phyloP scores from a whole-genome alignment of 2,329 filamentous ascomycete genomes.

The Ascochyta fabae region DNA sequence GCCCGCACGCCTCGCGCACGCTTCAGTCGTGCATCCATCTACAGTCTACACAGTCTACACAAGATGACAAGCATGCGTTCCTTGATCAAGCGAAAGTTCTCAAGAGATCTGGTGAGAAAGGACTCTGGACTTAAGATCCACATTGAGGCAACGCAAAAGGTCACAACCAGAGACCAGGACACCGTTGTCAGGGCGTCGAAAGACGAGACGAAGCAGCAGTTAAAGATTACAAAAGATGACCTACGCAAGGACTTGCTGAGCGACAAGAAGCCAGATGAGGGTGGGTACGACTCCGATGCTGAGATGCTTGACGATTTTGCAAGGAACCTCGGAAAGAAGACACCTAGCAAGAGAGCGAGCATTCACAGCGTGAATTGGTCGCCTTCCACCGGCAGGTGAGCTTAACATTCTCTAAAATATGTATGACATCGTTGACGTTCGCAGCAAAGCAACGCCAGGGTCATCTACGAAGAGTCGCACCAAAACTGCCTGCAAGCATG shows the following conservation, averaged over 20 bases:
- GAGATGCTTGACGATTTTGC: slow-evolving; percentile 43
- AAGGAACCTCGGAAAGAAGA: slow-evolving; percentile 37
- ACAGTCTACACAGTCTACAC: slow-evolving; percentile 44
- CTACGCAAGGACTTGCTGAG: slow-evolving; percentile 43
- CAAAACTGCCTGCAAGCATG: slow-evolving; percentile 13
- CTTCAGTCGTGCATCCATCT: slow-evolving; percentile 36
- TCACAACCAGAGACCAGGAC: slow-evolving; percentile 12
- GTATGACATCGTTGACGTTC: slow-evolving; percentile 15
- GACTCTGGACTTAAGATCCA: slow-evolving; percentile 9
- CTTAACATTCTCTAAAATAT: not conserved
- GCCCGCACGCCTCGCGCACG: slow-evolving; percentile 24
- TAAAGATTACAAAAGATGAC: slow-evolving; percentile 41
- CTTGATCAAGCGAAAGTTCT: slow-evolving; percentile 42
- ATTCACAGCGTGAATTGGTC: slow-evolving; percentile 47
- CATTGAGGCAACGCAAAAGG: slow-evolving; percentile 14
- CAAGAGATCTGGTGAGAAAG: slow-evolving; percentile 33
- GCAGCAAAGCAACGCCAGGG: slow-evolving; percentile 36
- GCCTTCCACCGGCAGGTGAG: slow-evolving; percentile 37
- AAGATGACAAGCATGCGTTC: slow-evolving; percentile 46
- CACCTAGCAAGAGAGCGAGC: slow-evolving; percentile 41
- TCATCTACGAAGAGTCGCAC: slow-evolving; percentile 30
- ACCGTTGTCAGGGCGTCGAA: slow-evolving; percentile 36
- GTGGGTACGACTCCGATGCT: slow-evolving; percentile 50
- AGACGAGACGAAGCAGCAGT: slow-evolving; percentile 28
- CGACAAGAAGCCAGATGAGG: slow-evolving; percentile 40